phyloP scores from a whole-genome alignment of 257 asterid genomes.

The Solanum virginianum region DNA sequence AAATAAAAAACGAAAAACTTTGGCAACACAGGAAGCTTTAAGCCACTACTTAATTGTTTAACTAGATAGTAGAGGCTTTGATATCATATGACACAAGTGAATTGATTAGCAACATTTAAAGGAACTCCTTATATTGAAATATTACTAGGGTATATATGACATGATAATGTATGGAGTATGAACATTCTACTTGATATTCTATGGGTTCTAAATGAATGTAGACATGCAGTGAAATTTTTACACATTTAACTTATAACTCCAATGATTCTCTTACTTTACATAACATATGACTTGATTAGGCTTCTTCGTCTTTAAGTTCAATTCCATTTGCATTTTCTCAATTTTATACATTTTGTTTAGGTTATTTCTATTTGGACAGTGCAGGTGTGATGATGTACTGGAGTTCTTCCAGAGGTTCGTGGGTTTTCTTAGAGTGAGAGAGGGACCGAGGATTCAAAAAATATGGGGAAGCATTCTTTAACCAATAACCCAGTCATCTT shows the following conservation, averaged over 20 bases:
- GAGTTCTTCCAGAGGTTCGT: not conserved
- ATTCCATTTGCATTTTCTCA: not conserved
- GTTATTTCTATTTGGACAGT: not conserved
- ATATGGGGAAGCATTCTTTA: not conserved
- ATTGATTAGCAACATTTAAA: not conserved
- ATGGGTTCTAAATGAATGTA: not conserved
- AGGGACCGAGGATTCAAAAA: not conserved
- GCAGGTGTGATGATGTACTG: not conserved
- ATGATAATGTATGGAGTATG: not conserved
- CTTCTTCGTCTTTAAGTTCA: not conserved
- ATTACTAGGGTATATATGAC: not conserved
- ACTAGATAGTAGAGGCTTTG: not conserved
- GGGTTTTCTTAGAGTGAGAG: not conserved
- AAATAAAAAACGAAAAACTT: not conserved
- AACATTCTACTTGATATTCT: not conserved
- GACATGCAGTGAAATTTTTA: not conserved
- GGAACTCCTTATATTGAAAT: not conserved
- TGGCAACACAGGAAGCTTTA: not conserved
- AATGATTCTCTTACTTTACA: not conserved
- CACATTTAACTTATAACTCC: not conserved
- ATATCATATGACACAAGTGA: not conserved
- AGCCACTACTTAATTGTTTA: not conserved
- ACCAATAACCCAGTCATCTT: not conserved
- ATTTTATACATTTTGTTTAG: not conserved
- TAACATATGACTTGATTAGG: not conserved